Conservation (phyloP, 805 yeast species). For the Cyberlindnera xylosilytica region DNA sequence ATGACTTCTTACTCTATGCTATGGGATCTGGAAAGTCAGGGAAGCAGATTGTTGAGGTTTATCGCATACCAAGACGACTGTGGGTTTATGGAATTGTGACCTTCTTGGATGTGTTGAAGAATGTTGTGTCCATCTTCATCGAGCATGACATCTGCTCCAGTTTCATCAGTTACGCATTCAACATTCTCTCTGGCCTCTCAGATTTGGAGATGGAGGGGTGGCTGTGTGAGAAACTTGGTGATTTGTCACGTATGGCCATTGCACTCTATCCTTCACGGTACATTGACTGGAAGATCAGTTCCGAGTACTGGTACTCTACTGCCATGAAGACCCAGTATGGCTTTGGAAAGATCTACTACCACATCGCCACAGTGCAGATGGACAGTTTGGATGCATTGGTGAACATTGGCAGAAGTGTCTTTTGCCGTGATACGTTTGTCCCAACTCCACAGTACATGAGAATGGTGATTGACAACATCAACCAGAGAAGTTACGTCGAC, state of each 20-base stretch:
- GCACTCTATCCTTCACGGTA: conserved; percentile 75
- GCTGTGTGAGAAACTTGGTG: conserved; percentile 79
- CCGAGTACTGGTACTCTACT: conserved; percentile 78
- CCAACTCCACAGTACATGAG: conserved; percentile 78
- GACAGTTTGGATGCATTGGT: conserved; percentile 68
- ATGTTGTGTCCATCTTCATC: conserved; percentile 66
- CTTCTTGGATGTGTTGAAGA: conserved; percentile 71
- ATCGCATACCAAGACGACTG: conserved; percentile 73
- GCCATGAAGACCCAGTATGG: conserved; percentile 75
- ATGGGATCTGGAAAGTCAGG: conserved; percentile 75
- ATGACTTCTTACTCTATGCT: conserved; percentile 69
- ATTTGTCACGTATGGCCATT: conserved; percentile 82
- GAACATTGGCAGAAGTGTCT: conserved; percentile 73
- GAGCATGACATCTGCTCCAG: conserved; percentile 79
- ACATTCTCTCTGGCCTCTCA: conserved; percentile 38
- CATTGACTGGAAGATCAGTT: conserved; percentile 82
- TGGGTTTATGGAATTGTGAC: conserved; percentile 89
- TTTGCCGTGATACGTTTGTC: conserved; percentile 78
- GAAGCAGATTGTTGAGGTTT: conserved; percentile 69
- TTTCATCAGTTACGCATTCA: conserved; percentile 70
- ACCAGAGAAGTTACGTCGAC: conserved; percentile 46
- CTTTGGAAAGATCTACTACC: conserved; percentile 83
- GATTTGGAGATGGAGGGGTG: conserved; percentile 44
- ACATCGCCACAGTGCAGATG: conserved; percentile 83
- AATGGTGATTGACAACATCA: conserved; percentile 76